Conservation (phyloP, 768 basidiomycete species). For the Mycena leptocephala region DNA sequence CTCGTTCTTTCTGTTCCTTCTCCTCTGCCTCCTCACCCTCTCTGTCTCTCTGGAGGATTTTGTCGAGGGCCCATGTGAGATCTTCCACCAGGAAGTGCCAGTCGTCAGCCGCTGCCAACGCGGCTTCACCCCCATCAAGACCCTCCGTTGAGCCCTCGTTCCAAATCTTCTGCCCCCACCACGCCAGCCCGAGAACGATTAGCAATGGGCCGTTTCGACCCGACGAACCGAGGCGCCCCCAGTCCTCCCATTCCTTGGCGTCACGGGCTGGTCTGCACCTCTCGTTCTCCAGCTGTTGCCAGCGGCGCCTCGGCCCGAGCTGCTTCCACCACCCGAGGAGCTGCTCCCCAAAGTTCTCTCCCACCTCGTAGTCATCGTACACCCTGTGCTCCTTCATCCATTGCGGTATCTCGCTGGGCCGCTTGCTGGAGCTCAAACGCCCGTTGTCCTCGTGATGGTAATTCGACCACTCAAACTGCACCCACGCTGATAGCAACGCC, state of each 20-base stretch:
- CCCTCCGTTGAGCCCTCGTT: background rate
- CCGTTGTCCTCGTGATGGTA: background rate
- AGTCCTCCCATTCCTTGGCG: background rate
- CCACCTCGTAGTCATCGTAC: background rate
- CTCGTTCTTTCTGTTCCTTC: no score
- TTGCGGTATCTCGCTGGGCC: background rate
- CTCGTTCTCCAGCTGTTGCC: background rate
- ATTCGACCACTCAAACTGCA: background rate
- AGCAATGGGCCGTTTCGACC: background rate
- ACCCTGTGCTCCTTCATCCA: background rate
- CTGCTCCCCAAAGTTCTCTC: background rate
- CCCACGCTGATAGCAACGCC: background rate
- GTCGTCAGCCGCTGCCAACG: background rate
- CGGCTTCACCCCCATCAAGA: background rate
- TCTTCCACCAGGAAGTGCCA: background rate
- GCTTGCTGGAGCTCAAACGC: background rate
- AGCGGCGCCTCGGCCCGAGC: background rate
- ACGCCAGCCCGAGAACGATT: background rate
- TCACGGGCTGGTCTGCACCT: background rate
- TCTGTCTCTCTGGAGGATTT: background rate
- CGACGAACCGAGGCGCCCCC: background rate
- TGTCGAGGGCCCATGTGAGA: background rate
- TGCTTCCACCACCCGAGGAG: background rate
- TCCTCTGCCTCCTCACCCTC: background rate
- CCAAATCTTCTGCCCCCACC: background rate